Base-by-base conservation (phyloP, 306 rosid species). In the Heteromeles arbutifolia region DNA sequence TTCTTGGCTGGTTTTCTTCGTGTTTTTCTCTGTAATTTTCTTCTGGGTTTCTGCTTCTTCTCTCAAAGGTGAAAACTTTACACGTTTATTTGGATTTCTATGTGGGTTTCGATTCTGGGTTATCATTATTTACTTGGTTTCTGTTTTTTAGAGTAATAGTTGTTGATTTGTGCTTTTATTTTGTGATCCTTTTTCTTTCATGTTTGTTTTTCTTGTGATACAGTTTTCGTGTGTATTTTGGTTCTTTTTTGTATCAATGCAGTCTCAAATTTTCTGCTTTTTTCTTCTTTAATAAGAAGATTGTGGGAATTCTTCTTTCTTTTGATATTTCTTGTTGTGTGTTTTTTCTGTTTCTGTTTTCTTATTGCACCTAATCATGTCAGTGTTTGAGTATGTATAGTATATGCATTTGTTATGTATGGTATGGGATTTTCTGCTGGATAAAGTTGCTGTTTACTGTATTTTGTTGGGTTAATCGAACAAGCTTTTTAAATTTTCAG, bases 401-500 rank as follows among this genome's bases (percentile, higher is more conserved):
- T n/a, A 67, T 37, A 21, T 48, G 18, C 21, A 22, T 31, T 59
- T 59, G 26, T 15, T 10, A 4, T 58, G 18, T 22, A n/a, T 41
- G 32, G 59, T 25, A 4, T 21, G 26, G 37, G 41, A 19, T 57
- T 68, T 57, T 57, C 25, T 37, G 39, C 11, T 22, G 67, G 67
- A 17, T 61, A 26, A 26, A 65, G 48, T 65, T 65, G 28, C 70
- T 34, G 48, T 10, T 44, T 43, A 19, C 41, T 41, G 41, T 6
- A 13, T 29, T 57, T 54, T 19, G 63, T 54, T 52, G 37, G 29
- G 45, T 21, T 72, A 43, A 21, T 56, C 44, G 57, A 77, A 25
- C 54, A 15, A 8, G 48, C 57, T 22, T 72, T 8, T 14, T 41
- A 24, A 1, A 15, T 15, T 52, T 77, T 45, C 34, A 88, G 93